Conservation (phyloP, 2,329 filamentous ascomycete genomes). For the Colletotrichum neosansevieriae region DNA sequence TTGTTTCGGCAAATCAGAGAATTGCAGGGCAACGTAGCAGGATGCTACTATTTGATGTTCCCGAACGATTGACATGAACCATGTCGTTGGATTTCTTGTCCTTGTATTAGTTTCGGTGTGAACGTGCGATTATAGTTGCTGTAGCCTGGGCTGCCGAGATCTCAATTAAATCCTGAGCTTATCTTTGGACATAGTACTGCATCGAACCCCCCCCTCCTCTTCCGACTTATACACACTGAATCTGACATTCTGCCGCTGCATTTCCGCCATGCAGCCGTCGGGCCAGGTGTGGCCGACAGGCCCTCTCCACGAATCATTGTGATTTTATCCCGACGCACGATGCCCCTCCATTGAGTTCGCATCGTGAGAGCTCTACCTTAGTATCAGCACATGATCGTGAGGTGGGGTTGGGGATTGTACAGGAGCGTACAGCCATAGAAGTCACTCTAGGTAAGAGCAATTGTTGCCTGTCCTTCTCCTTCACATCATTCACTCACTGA, state of each 20-base stretch:
- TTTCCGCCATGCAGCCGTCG: conserved; percentile 13
- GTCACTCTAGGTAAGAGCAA: background rate
- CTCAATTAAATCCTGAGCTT: too few relatives aligned
- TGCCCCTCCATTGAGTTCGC: conserved; percentile 16
- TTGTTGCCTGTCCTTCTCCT: background rate
- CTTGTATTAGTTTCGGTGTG: too few relatives aligned
- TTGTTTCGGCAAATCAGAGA: too few relatives aligned
- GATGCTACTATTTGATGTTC: too few relatives aligned
- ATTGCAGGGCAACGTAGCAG: too few relatives aligned
- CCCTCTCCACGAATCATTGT: conserved; percentile 27
- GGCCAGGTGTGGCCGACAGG: conserved; percentile 25
- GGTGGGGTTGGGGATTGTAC: conserved; percentile 11
- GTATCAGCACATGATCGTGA: conserved; percentile 21
- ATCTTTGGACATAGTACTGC: too few relatives aligned
- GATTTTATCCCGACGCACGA: conserved; percentile 28
- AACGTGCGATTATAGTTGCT: too few relatives aligned
- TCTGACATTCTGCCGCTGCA: background rate
- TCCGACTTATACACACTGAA: background rate
- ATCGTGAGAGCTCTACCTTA: background rate
- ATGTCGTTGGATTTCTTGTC: too few relatives aligned
- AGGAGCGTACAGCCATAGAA: background rate
- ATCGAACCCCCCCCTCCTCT: too few relatives aligned
- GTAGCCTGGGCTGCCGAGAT: too few relatives aligned
- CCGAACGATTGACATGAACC: too few relatives aligned
- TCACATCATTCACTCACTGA: background rate